Conservation (phyloP, 2,329 filamentous ascomycete genomes). For the Diaporthe eres region DNA sequence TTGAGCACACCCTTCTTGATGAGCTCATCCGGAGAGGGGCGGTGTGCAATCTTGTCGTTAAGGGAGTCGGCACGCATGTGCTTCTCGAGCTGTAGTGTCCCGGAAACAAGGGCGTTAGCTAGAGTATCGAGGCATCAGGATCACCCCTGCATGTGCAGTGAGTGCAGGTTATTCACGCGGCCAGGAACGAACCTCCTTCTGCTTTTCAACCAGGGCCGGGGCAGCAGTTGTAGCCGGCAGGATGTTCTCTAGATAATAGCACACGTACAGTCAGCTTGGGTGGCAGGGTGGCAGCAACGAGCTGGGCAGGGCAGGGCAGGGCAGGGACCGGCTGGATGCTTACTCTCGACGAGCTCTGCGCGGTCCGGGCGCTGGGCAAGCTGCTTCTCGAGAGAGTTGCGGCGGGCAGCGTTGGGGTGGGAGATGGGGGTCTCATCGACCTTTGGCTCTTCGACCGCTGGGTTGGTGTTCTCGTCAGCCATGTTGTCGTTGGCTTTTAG, state of each 20-base stretch:
- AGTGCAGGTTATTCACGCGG: slow-evolving; percentile 5
- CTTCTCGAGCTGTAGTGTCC: slow-evolving; percentile 74
- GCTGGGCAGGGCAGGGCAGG: background rate
- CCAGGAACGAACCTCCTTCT: slow-evolving; percentile 72
- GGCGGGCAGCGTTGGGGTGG: slow-evolving; percentile 67
- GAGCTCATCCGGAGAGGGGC: slow-evolving; percentile 82
- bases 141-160: background rate
- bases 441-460: slow-evolving; percentile 60
- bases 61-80: slow-evolving; percentile 90
- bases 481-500: slow-evolving; percentile 48
- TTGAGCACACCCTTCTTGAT: slow-evolving; percentile 83
- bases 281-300: slow-evolving; percentile 21
- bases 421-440: slow-evolving; percentile 73
- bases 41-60: slow-evolving; percentile 86
- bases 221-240: slow-evolving; percentile 84
- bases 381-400: slow-evolving; percentile 81
- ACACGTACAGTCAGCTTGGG: slow-evolving; percentile 13
- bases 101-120: background rate
- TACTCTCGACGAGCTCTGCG: slow-evolving; percentile 85
- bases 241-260: slow-evolving; percentile 78
- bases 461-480: slow-evolving; percentile 63
- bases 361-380: slow-evolving; percentile 81
- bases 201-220: slow-evolving; percentile 83
- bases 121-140: background rate
- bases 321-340: slow-evolving; percentile 49